Evolutionary conservation across 2,329 filamentous ascomycete species (phyloP), one percentile per base, ranked within the genome.

Genomic region (Didymella glomerata): DNA sequence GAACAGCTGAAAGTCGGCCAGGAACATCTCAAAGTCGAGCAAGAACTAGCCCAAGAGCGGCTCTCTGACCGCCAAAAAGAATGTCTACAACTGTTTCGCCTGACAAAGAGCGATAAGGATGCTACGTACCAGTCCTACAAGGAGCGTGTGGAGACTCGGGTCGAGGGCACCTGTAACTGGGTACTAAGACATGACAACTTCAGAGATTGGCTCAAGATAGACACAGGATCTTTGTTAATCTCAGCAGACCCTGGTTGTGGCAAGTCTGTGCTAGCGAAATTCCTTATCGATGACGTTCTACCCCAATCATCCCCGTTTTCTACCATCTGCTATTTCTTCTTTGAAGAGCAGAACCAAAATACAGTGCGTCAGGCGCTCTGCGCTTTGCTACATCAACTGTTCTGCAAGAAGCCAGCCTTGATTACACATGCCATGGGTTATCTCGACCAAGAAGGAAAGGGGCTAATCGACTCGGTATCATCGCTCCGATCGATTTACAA

Each of bases 161-260:
- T 67, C 56, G 46, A 66, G 48, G 66, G 60, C 49, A 68, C 65
- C 50, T 68, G 66, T 47, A 59, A 47, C 47, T 68, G 66, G 66
- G 54, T 68, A 38, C 59, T 67, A 27, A 24, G 61, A 27, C 62
- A 67, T 47, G 36, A 46, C 20, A 36, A 61, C 40, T 68, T 67
- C 55, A 56, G 60, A 32, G 48, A 54, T 34, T 68, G 66, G 66
- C 42, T 34, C 30, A 48, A 57, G 25, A 49, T 63, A 36, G 61
- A 60, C 4, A 63, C 64, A 45, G 66, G 66, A 22, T 60, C 62
- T 38, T 57, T 68, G 34, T 59, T 68, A 8, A 57, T 68, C 36
- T 64, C 61, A 40, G 66, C 66, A 55, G 66, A 68, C 36, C 66
- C 66, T 60, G 66, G 66, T n/a, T 68, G 66, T 58, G 66, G 66